phyloP scores from a whole-genome alignment of 2,329 filamentous ascomycete species.

The Colletotrichum musicola region DNA sequence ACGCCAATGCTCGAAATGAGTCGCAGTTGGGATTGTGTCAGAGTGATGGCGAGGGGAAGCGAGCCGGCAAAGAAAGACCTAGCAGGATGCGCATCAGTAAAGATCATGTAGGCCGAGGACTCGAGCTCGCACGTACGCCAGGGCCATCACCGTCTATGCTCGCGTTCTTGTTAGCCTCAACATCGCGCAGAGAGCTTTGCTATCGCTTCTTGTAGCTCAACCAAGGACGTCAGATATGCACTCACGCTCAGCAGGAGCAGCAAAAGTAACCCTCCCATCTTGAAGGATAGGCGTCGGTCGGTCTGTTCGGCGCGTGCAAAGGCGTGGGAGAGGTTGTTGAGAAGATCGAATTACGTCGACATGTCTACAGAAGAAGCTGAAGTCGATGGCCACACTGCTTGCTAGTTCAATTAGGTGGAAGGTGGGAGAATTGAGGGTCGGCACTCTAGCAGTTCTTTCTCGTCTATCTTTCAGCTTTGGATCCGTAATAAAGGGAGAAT shows the following conservation, averaged over 20 bases:
- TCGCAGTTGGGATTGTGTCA: constrained; percentile 88
- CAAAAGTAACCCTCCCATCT: constrained; percentile 56
- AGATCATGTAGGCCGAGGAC: constrained; percentile 15
- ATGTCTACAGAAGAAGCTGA: constrained; percentile 14
- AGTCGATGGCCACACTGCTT: constrained; percentile 9
- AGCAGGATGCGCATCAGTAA: constrained; percentile 38
- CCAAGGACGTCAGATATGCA: constrained; percentile 28
- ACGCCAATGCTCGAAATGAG: constrained; percentile 93
- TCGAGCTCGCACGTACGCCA: constrained; percentile 62
- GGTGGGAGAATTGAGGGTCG: background rate
- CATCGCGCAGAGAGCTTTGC: background rate
- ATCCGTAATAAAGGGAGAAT: constrained; percentile 31
- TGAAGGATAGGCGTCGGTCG: constrained; percentile 23
- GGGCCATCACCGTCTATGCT: constrained; percentile 66
- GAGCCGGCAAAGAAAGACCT: constrained; percentile 96
- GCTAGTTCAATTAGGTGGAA: background rate
- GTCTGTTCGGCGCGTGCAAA: constrained; percentile 9
- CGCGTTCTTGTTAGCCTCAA: background rate
- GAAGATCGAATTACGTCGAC: constrained; percentile 27
- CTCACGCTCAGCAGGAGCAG: constrained; percentile 57
- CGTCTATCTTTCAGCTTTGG: constrained; percentile 14
- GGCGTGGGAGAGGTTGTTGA: constrained; percentile 13
- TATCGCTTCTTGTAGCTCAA: background rate
- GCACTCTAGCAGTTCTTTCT: background rate
- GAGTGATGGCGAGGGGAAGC: constrained; percentile 87